phyloP scores from a whole-genome alignment of 2,329 filamentous ascomycete genomes.

The Paraphoma chrysanthemicola region DNA sequence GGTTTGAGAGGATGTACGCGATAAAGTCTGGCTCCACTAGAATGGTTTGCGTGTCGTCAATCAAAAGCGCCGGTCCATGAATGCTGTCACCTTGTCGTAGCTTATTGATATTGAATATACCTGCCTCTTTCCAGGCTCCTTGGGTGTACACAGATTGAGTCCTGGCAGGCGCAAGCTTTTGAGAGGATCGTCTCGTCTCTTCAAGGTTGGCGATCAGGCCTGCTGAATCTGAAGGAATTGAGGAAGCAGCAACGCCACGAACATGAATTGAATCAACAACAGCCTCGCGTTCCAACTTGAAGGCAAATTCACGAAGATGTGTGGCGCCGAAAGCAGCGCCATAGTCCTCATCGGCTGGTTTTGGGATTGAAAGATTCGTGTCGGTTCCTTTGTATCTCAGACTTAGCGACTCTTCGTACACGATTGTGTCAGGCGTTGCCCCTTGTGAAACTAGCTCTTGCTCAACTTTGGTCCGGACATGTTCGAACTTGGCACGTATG shows the following conservation, averaged over 20 bases:
- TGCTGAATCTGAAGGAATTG: too few relatives aligned
- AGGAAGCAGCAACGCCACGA: too few relatives aligned
- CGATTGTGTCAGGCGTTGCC: slow-evolving; percentile 61
- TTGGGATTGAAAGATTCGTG: slow-evolving; percentile 83
- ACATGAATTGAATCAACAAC: too few relatives aligned
- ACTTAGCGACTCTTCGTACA: slow-evolving; percentile 87
- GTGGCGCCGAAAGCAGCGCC: slow-evolving; percentile 80
- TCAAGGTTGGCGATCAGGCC: too few relatives aligned
- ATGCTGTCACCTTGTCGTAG: neutral
- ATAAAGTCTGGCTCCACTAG: slow-evolving; percentile 78
- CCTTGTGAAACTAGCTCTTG: slow-evolving; percentile 63
- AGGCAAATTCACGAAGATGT: slow-evolving; percentile 81
- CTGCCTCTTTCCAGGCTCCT: too few relatives aligned
- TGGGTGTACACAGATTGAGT: too few relatives aligned
- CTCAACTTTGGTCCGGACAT: neutral
- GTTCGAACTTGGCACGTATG: neutral
- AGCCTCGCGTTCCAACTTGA: neutral
- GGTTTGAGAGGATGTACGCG: slow-evolving; percentile 67
- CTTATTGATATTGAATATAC: neutral
- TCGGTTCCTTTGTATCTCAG: slow-evolving; percentile 89
- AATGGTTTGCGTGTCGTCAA: slow-evolving; percentile 86
- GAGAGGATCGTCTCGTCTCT: too few relatives aligned
- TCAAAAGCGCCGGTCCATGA: slow-evolving; percentile 74
- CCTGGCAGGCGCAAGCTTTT: too few relatives aligned
- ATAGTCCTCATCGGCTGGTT: slow-evolving; percentile 78